Evolutionary conservation across 371 early-diverging fungal genomes (phyloP), one percentile per base, ranked within the genome.

Genomic region (Lichtheimia ornata): DNA sequence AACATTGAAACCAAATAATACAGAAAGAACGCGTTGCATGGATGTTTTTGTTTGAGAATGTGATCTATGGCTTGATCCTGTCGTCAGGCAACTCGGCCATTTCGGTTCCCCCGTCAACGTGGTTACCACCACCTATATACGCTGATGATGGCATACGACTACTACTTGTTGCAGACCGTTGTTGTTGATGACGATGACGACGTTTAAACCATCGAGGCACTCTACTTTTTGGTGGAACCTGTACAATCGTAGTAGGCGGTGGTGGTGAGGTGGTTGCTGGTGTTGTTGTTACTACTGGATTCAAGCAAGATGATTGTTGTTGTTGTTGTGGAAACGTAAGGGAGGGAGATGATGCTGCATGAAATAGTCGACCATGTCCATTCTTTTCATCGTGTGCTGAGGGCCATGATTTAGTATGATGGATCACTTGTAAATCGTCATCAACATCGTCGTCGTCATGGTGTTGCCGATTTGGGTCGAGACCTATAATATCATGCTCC

Each of bases 341-440:
- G 1, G 55, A 56, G 6, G 62, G 56, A 1, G 62, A 42, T 13
- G 55, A 62, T 7, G 62, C 35, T 7, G 60, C 50, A 53, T 40
- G 52, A 28, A 35, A 27, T 11, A 24, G 43, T 17, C 41, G 30
- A 35, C 27, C 40, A 24, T 52, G 52, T n/a, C 50, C 50, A 24
- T 41, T n/a, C 30, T 58, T 58, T 58, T 50, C 59, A 40, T 58
- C 50, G 12, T 58, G 50, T 15, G 50, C 50, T 30, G 28, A 42
- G n/a, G 49, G 50, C 59, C 57, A 56, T 45, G 57, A 56, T 44
- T 45, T 56, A 17, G 41, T 56, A 25, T 56, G 57, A 20, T 56
- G 40, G 13, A 58, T 58, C 6, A 20, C 40, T 9, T 14, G 50
- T 5, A 47, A 6, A 5, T 40, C 40, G 24, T 47, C 50, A 7